phyloP scores from a whole-genome alignment of 1,284 basidiomycete species.

The Puccinia polysora region DNA sequence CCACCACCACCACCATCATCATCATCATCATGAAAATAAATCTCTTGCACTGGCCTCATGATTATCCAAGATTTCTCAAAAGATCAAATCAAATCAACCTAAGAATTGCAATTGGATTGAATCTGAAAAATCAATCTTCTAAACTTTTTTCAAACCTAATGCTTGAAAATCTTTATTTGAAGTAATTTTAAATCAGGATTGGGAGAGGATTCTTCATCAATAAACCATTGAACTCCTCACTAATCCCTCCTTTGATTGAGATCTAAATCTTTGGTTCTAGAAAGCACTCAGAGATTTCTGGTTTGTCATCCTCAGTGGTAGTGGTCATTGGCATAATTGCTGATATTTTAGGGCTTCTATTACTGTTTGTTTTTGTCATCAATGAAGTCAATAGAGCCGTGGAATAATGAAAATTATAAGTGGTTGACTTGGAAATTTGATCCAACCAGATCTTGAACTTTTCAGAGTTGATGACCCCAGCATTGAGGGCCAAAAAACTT shows the following conservation, averaged over 20 bases:
- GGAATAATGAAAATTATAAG: too few species aligned
- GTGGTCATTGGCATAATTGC: constrained; percentile 48
- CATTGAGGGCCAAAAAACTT: constrained; percentile 75
- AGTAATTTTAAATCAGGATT: constrained; percentile 46
- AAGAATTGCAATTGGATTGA: constrained; percentile 68
- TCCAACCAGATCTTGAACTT: constrained; percentile 73
- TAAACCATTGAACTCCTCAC: constrained; percentile 31
- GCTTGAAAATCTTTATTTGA: constrained; percentile 61
- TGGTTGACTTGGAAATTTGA: constrained; percentile 46
- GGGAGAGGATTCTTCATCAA: too few species aligned
- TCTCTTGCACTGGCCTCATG: too few species aligned
- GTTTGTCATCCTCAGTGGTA: constrained; percentile 47
- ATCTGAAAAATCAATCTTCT: constrained; percentile 79
- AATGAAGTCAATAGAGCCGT: background rate
- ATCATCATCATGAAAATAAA: too few species aligned
- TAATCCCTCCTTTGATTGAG: constrained; percentile 46
- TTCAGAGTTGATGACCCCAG: constrained; percentile 72
- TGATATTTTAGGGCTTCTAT: constrained; percentile 52
- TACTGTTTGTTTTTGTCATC: constrained; percentile 6
- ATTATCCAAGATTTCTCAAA: too few species aligned
- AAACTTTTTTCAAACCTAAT: constrained; percentile 64
- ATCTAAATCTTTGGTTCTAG: constrained; percentile 56
- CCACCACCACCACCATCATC: too few species aligned
- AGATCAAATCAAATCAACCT: too few species aligned
- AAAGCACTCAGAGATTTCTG: constrained; percentile 56